Conservation (phyloP, 1,284 basidiomycete species). For the Melampsora larici-populina region DNA sequence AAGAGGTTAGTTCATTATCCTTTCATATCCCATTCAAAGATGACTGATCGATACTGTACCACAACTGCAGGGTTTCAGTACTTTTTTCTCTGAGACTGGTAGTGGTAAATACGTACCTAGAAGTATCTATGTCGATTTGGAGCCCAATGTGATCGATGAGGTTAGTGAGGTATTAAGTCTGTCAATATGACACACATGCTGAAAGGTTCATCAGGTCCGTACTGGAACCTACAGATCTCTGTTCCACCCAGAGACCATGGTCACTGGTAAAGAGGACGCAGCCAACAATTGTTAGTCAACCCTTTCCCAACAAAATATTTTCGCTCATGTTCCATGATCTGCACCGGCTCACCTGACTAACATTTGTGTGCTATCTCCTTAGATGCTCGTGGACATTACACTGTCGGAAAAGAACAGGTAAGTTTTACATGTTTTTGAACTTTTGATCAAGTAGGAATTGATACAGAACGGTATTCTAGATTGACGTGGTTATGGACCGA, state of each 20-base stretch:
- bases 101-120: constrained; percentile 92
- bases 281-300: constrained; percentile 78
- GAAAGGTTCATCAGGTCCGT: constrained; percentile 62
- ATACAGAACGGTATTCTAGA: constrained; percentile 51
- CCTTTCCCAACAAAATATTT: constrained; percentile 28
- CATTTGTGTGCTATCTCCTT: background rate
- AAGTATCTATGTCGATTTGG: constrained; percentile 91
- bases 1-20: constrained; percentile 45
- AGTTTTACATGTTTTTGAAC: constrained; percentile 46
- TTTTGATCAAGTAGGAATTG: constrained; percentile 55
- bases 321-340: constrained; percentile 32
- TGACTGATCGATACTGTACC: background rate
- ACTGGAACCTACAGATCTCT: constrained; percentile 88
- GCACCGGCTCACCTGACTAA: constrained; percentile 25
- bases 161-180: background rate
- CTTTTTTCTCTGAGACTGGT: constrained; percentile 63
- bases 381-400: constrained; percentile 79
- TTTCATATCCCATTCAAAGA: background rate
- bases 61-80: constrained; percentile 87
- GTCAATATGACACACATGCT: background rate
- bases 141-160: constrained; percentile 93
- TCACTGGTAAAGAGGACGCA: constrained; percentile 98
- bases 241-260: constrained; percentile 98
- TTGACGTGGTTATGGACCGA: constrained; percentile 84
- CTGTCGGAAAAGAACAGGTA: constrained; percentile 63